These are phyloP conservation scores for Bryum argenteum DNA, from an alignment of 225 moss, liverwort and hornwort genomes.

Conservation along the genomic window DNA sequence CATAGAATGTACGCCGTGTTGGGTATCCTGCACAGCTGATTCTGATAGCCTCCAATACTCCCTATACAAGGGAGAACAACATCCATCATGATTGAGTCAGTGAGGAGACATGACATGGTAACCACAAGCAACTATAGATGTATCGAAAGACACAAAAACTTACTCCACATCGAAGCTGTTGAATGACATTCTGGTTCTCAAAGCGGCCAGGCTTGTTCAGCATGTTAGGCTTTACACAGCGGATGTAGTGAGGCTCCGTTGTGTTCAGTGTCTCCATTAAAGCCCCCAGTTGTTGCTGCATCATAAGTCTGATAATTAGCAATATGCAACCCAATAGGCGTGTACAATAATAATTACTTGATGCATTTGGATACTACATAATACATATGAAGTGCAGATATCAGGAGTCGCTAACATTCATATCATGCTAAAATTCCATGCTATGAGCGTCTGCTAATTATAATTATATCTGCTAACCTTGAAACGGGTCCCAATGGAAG, in stretches of 20 bases:
- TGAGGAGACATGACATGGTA: neutral
- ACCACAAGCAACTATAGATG: constrained; percentile 9
- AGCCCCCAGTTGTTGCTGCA: constrained; percentile 97
- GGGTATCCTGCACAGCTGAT: constrained; percentile 99
- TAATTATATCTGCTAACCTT: constrained; percentile 61
- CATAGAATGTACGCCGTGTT: constrained; percentile 95
- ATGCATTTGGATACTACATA: neutral
- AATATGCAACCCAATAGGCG: constrained; percentile 3
- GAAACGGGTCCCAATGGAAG: constrained; percentile 91
- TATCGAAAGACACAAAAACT: constrained; percentile 30
- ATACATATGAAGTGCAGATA: neutral
- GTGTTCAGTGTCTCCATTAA: constrained; percentile 94
- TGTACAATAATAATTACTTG: neutral
- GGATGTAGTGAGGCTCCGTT: constrained; percentile 95
- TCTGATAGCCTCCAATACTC: constrained; percentile 98
- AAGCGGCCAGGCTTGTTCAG: constrained; percentile 93
- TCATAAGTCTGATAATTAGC: constrained; percentile 25
- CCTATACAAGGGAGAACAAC: constrained; percentile 50
- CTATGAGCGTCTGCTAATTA: neutral
- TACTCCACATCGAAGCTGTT: constrained; percentile 99
- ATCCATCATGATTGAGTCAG: constrained; percentile 12
- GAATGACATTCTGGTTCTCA: constrained; percentile 92
- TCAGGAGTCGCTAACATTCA: neutral
- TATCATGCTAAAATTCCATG: neutral
- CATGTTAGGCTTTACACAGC: constrained; percentile 99